Conservation (phyloP, 2,329 filamentous ascomycete species). For the Fusarium staphyleae region DNA sequence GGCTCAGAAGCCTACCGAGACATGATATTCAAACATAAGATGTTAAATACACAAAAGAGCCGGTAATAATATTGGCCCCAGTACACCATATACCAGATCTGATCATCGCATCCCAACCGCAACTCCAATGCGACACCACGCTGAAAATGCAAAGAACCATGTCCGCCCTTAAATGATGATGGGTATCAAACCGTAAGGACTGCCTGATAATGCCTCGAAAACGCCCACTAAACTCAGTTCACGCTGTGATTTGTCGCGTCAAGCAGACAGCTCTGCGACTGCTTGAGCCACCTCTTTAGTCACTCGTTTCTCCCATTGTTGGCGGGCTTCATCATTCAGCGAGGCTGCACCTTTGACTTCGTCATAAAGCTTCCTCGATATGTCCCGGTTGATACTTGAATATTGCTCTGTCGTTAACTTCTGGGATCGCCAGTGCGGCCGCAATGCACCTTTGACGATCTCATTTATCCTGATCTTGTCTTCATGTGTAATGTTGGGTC, state of each 20-base stretch:
- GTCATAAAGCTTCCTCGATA: slow-evolving; percentile 88
- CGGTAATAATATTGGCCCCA: slow-evolving; percentile 21
- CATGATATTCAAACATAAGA: slow-evolving; percentile 31
- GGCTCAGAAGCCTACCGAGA: slow-evolving; percentile 16
- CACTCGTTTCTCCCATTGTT: slow-evolving; percentile 78
- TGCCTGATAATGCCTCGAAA: slow-evolving; percentile 42
- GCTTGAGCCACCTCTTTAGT: slow-evolving; percentile 80
- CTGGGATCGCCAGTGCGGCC: slow-evolving; percentile 81
- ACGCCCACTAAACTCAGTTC: slow-evolving; percentile 42
- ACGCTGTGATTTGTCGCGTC: slow-evolving; percentile 35
- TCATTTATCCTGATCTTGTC: slow-evolving; percentile 89
- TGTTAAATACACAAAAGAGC: slow-evolving; percentile 30
- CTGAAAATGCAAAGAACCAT: slow-evolving; percentile 41
- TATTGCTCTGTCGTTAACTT: slow-evolving; percentile 89
- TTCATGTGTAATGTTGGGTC: slow-evolving; percentile 72
- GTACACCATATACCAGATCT: slow-evolving; percentile 27
- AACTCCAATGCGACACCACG: slow-evolving; percentile 40
- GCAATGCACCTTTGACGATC: slow-evolving; percentile 83
- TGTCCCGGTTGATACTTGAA: slow-evolving; percentile 86
- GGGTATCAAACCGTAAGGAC: slow-evolving; percentile 46
- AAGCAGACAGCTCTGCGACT: slow-evolving; percentile 64
- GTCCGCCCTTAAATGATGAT: slow-evolving; percentile 41
- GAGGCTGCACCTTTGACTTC: slow-evolving; percentile 61
- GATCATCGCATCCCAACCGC: slow-evolving; percentile 22
- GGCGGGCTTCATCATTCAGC: slow-evolving; percentile 70